These are phyloP conservation scores for Odonthalia washingtoniensis DNA, from an alignment of 31 red algal genomes.

Conservation along the genomic window DNA sequence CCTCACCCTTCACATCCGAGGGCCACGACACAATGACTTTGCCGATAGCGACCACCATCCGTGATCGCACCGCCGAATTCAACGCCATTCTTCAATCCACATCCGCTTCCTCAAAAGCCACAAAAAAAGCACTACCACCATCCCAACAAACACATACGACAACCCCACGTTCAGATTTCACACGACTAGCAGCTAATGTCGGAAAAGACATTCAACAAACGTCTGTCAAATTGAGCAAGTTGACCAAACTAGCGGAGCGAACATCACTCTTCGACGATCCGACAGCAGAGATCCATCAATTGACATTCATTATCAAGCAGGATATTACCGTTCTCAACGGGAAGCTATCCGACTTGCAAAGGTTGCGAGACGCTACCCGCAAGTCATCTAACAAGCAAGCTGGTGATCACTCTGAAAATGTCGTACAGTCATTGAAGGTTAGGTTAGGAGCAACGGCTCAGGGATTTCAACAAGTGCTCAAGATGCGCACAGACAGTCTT, in stretches of 20 bases:
- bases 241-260: slow-evolving; percentile 81
- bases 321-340: slow-evolving; percentile 86
- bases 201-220: slow-evolving; percentile 83
- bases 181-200: slow-evolving; percentile 73
- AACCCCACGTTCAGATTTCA: slow-evolving; percentile 76
- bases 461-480: slow-evolving; percentile 90
- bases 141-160: not conserved
- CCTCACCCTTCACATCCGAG: not conserved
- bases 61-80: slow-evolving; percentile 89
- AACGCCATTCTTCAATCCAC: slow-evolving; percentile 64
- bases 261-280: slow-evolving; percentile 94
- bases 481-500: slow-evolving; percentile 89
- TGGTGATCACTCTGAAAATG: slow-evolving; percentile 77
- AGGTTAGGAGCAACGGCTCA: slow-evolving; percentile 77
- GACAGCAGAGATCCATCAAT: slow-evolving; percentile 88
- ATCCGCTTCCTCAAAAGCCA: slow-evolving; percentile 24
- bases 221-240: slow-evolving; percentile 83
- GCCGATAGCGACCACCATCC: slow-evolving; percentile 56
- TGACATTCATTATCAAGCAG: slow-evolving; percentile 92
- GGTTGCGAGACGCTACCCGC: slow-evolving; percentile 61
- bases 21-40: slow-evolving; percentile 56
- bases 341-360: slow-evolving; percentile 84
- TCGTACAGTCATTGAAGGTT: slow-evolving; percentile 83
- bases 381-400: slow-evolving; percentile 79
- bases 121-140: slow-evolving; percentile 45